Percentiles rank a stretch among this genome's conserved stretches.
Evolutionary conservation across 768 basidiomycete genomes (phyloP).

Genomic region (Trametes sanguinea): DNA sequence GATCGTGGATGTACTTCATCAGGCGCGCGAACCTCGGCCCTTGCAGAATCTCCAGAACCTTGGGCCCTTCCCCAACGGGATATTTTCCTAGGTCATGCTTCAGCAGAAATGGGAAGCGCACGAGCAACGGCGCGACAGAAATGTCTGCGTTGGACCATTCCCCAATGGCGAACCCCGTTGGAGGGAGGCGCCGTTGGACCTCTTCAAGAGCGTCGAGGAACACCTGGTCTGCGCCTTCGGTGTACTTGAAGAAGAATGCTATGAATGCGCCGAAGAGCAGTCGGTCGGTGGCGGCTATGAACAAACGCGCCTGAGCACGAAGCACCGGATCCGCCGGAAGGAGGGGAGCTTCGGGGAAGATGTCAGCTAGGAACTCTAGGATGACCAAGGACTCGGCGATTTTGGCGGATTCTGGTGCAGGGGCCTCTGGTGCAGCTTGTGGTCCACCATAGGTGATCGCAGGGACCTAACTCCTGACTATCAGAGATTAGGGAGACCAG

Average conservation of each 20-base stretch:
- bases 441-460: conserved; percentile 65
- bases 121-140: conserved; percentile 59
- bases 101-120: conserved; percentile 45
- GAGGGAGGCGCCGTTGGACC: conserved; percentile 52
- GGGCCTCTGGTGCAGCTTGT: conserved; percentile 50
- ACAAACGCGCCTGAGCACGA: conserved; percentile 63
- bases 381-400: conserved; percentile 65
- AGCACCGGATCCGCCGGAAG: conserved; percentile 56
- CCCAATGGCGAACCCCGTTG: conserved; percentile 45
- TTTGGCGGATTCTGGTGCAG: conserved; percentile 59
- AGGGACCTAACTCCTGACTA: conserved; percentile 44
- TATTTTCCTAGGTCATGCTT: conserved; percentile 19
- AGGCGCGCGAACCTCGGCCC: not conserved
- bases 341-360: conserved; percentile 48
- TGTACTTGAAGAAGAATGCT: conserved; percentile 52
- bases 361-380: conserved; percentile 66
- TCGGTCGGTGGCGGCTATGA: conserved; percentile 54
- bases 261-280: conserved; percentile 40
- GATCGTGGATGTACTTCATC: not conserved
- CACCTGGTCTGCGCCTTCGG: conserved; percentile 39
- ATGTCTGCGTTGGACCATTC: conserved; percentile 62
- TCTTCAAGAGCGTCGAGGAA: conserved; percentile 46
- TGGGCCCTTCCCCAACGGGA: not conserved
- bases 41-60: not conserved
- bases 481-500: too few species aligned